Evolutionary conservation across 2,329 filamentous ascomycete genomes (phyloP).

Genomic region (Claviceps capensis): DNA sequence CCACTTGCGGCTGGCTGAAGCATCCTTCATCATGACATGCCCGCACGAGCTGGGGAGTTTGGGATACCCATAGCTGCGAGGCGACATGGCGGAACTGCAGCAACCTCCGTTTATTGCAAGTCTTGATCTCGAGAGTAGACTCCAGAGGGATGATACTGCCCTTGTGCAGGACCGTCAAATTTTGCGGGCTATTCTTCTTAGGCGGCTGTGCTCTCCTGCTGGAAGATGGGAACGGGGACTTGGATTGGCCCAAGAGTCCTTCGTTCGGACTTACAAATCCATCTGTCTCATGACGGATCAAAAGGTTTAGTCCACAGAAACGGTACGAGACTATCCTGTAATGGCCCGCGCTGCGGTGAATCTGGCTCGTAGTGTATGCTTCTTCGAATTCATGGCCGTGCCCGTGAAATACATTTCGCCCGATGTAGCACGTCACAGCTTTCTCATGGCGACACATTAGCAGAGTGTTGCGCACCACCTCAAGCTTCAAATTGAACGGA

Average conservation of each 20-base stretch:
- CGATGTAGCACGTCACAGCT: conserved; percentile 15
- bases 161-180: conserved; percentile 15
- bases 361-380: conserved; percentile 21
- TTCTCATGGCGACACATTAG: conserved; percentile 24
- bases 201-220: conserved; percentile 1
- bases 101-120: conserved; percentile 18
- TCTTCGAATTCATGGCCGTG: conserved; percentile 34
- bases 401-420: conserved; percentile 23
- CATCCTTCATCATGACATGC: conserved; percentile 25
- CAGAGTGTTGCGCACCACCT: conserved; percentile 23
- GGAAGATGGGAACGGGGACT: conserved; percentile 13
- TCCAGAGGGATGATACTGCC: conserved; percentile 18
- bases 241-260: conserved; percentile 12
- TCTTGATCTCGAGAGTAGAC: conserved; percentile 32
- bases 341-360: conserved; percentile 26
- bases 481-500: conserved; percentile 26
- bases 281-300: conserved; percentile 31
- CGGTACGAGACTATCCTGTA: conserved; percentile 30
- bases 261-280: conserved; percentile 18
- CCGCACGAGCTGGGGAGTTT: conserved; percentile 32
- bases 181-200: conserved; percentile 8
- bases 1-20: conserved; percentile 17
- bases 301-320: conserved; percentile 25
- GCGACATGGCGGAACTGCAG: conserved; percentile 21
- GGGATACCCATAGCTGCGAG: conserved; percentile 30